Conservation (phyloP, 1,139 yeast species). For the Kodamaea ohmeri region DNA sequence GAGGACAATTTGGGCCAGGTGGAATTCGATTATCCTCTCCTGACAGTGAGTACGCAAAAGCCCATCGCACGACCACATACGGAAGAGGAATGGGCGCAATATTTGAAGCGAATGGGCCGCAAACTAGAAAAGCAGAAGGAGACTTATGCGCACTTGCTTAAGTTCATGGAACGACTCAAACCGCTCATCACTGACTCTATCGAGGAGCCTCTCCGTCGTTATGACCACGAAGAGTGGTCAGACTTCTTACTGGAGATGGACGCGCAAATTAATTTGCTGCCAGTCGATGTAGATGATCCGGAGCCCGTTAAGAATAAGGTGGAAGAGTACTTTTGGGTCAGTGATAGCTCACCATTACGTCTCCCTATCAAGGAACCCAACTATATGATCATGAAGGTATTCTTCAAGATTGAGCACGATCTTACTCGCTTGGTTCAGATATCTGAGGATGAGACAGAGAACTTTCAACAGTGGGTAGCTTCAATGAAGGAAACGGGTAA, state of each 20-base stretch:
- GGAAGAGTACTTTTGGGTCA: conserved; percentile 54
- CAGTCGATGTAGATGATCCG: no score
- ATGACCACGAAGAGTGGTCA: conserved; percentile 34
- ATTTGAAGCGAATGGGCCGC: conserved; percentile 8
- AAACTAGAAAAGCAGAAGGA: conserved; percentile 8
- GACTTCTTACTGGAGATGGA: conserved; percentile 22
- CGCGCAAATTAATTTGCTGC: conserved; percentile 4
- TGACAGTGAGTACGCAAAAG: background rate
- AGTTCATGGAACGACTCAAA: conserved; percentile 22
- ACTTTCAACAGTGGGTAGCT: conserved; percentile 6
- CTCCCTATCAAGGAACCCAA: conserved; percentile 67
- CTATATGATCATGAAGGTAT: conserved; percentile 50
- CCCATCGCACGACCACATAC: conserved; percentile 3
- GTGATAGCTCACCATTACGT: conserved; percentile 62
- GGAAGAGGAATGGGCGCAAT: conserved; percentile 8
- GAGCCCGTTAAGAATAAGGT: conserved; percentile 16
- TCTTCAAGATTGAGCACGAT: conserved; percentile 20
- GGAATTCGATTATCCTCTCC: conserved; percentile 6
- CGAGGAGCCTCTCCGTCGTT: conserved; percentile 31
- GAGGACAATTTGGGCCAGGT: background rate
- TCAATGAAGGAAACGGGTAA: no score
- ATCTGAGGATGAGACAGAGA: conserved; percentile 6
- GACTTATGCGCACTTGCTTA: conserved; percentile 19
- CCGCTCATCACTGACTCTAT: conserved; percentile 33
- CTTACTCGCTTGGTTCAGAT: conserved; percentile 11